These are phyloP conservation scores for Neonectria ditissima DNA, from an alignment of 2,329 filamentous ascomycete genomes.

Conservation along the genomic window DNA sequence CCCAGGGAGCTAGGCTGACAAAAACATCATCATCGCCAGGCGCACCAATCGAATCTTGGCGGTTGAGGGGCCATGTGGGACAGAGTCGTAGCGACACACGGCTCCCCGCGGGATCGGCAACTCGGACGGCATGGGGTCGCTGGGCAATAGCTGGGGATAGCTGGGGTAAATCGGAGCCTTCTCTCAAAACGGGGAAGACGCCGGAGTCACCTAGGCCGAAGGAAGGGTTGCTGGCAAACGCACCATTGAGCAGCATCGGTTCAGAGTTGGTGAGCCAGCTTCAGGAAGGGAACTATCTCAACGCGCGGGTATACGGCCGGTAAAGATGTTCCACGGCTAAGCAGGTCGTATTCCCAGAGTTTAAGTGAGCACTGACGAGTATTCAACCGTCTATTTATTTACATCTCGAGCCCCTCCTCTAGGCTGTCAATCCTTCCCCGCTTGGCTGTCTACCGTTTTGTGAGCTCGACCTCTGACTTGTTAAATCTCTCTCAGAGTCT, in stretches of 20 bases:
- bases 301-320: background rate
- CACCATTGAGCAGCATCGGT: slow-evolving; percentile 16
- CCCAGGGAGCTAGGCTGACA: slow-evolving; percentile 9
- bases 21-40: slow-evolving; percentile 11
- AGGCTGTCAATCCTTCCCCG: background rate
- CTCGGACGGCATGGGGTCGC: background rate
- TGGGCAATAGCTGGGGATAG: background rate
- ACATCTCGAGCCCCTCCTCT: background rate
- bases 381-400: background rate
- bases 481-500: background rate
- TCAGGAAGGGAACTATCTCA: background rate
- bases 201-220: slow-evolving; percentile 13
- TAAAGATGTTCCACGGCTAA: background rate
- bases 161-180: slow-evolving; percentile 14
- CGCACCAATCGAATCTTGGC: slow-evolving; percentile 21
- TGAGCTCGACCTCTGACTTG: too few relatives aligned
- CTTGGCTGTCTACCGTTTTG: background rate
- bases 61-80: slow-evolving; percentile 12
- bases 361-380: background rate
- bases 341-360: background rate
- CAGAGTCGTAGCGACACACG: background rate
- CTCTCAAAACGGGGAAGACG: slow-evolving; percentile 13
- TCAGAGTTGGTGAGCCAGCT: background rate
- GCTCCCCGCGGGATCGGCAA: slow-evolving; percentile 21
- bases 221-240: slow-evolving; percentile 12